Evolutionary conservation across 2,329 filamentous ascomycete species (phyloP), one percentile per base, ranked within the genome.

Genomic region (Apiospora aurea): DNA sequence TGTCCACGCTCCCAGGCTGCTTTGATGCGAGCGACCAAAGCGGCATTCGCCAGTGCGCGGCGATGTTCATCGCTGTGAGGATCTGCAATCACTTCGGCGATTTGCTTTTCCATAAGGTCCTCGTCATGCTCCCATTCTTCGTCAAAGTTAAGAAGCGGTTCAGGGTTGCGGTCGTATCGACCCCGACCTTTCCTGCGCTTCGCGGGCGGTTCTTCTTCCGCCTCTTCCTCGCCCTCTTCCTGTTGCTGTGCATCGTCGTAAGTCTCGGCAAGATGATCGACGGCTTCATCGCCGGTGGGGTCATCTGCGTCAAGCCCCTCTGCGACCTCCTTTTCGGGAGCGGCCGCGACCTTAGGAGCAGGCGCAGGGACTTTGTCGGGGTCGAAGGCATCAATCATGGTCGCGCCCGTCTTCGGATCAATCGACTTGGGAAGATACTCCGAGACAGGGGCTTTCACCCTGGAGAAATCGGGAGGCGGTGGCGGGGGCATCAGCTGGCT

Each of bases 11-110:
- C 86, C 80, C 86, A 85, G 69, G 87, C 82, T 2, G 86, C 86
- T 81, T 87, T 87, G 21, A 88, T 86, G 7, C 84, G 83, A 1
- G 88, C 89, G 26, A 87, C 84, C 73, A 89, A 85, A 73, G 88
- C 85, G 6, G 89, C 89, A 18, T 84, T 87, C 13, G 90, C 88
- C 72, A 92, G 88, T 0, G 86, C 85, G 71, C 87, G 86, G 7
- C 87, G 87, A 76, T 90, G 88, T 70, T 87, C 84, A 72, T 77
- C 80, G 69, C 79, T 88, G 68, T 88, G 82, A 0, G 90, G 88
- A 75, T 92, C 87, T 76, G 88, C 89, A 76, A 95, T 89, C 71
- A 93, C 89, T 73, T 91, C 89, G 16, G 90, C 88, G 78, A 96
- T 94, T 77, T 94, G 91, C 24, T 87, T 83, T 77, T 94, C 92